Evolutionary conservation across 2,329 filamentous ascomycete species (phyloP).

Genomic region (Epichloe scottii): DNA sequence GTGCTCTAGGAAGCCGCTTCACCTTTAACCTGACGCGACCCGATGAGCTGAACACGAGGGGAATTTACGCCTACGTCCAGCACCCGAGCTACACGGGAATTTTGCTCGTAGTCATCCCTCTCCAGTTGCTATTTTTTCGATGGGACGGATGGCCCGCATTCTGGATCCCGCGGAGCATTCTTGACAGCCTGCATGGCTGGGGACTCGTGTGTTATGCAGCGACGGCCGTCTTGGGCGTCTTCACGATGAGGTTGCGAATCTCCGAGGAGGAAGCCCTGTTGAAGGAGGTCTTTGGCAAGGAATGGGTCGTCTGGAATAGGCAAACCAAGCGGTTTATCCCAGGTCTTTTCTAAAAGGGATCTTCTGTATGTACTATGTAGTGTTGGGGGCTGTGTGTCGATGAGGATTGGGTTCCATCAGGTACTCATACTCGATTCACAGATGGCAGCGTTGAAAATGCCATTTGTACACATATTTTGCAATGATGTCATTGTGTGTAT

Average conservation of each 20-base stretch:
- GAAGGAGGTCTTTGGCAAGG: constrained; percentile 28
- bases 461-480: no score
- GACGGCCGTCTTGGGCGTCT: background rate
- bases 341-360: background rate
- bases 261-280: constrained; percentile 39
- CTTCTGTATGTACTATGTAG: background rate
- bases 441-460: no score
- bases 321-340: constrained; percentile 37
- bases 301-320: constrained; percentile 36
- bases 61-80: constrained; percentile 36
- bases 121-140: constrained; percentile 21
- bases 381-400: background rate
- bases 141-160: constrained; percentile 27
- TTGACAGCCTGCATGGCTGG: constrained; percentile 3
- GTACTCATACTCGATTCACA: no score
- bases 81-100: constrained; percentile 40
- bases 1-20: constrained; percentile 35
- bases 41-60: constrained; percentile 30
- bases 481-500: no score
- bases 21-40: constrained; percentile 39
- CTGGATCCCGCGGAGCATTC: constrained; percentile 19
- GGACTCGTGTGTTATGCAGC: background rate
- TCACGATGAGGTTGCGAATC: constrained; percentile 20
- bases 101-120: constrained; percentile 20
- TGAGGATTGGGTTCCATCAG: no score